Percentiles rank a stretch among this genome's conserved stretches.
These are phyloP conservation scores for Tolypocladium cylindrosporum DNA, from an alignment of 2,329 filamentous ascomycete genomes.

Conservation along the genomic window DNA sequence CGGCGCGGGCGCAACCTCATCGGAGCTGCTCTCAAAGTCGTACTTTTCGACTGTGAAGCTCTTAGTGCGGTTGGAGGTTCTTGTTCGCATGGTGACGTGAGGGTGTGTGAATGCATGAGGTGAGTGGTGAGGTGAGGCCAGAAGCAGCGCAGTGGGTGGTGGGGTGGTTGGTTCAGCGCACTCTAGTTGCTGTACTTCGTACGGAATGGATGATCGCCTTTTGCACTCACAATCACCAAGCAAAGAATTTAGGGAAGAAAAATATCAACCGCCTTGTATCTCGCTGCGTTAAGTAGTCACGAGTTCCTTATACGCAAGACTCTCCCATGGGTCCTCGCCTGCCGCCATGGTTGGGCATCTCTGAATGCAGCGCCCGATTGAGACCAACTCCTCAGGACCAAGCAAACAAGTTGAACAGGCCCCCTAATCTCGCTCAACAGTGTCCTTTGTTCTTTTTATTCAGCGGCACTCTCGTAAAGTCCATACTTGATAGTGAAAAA, in stretches of 20 bases:
- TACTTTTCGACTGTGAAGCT: constrained; percentile 22
- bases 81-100: constrained; percentile 23
- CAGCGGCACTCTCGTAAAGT: not conserved
- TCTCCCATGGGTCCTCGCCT: not conserved
- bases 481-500: too few species aligned
- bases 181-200: too few species aligned
- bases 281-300: too few species aligned
- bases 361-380: not conserved
- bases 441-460: not conserved
- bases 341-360: not conserved
- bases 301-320: not conserved
- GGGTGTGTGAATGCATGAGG: not conserved
- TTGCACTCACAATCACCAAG: not conserved
- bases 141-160: not conserved
- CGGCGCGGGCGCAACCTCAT: constrained; percentile 15
- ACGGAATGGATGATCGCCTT: not conserved
- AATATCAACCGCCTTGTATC: too few species aligned
- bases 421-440: not conserved
- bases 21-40: constrained; percentile 23
- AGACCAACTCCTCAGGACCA: not conserved
- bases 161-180: not conserved
- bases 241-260: not conserved
- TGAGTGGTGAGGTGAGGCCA: not conserved
- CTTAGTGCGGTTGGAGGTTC: constrained; percentile 25
- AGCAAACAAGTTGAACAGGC: not conserved